A percentile compares a stretch with the other conserved stretches of the same genome.
Conservation (phyloP, 768 basidiomycete species). For the Mycena leptocephala region DNA sequence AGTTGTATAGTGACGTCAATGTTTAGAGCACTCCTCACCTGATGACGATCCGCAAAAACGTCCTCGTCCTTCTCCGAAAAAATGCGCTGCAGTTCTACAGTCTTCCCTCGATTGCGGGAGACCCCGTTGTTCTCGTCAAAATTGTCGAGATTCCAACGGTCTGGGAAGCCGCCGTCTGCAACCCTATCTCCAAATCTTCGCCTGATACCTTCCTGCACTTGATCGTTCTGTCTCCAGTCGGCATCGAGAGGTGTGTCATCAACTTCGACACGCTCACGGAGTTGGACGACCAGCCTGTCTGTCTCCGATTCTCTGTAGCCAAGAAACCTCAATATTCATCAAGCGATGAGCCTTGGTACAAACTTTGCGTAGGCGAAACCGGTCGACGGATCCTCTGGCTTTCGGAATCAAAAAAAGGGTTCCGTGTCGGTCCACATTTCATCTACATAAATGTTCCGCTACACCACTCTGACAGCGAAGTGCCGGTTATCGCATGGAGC, state of each 20-base stretch:
- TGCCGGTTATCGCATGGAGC: neutral
- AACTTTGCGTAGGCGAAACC: neutral
- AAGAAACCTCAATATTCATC: neutral
- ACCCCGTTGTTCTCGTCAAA: neutral
- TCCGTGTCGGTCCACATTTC: neutral
- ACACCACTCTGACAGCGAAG: neutral
- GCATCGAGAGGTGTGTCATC: slow-evolving; percentile 11
- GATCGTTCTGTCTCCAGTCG: neutral
- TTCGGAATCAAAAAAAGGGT: neutral
- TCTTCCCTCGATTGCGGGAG: neutral
- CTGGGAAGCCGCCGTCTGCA: slow-evolving; percentile 21
- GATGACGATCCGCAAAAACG: neutral
- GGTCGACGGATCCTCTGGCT: slow-evolving; percentile 9
- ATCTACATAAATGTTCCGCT: neutral
- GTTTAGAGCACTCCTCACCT: slow-evolving; percentile 20
- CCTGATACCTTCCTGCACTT: neutral
- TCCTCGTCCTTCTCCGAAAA: neutral
- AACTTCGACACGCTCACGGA: neutral
- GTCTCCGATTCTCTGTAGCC: neutral
- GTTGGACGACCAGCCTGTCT: neutral
- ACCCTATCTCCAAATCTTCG: neutral
- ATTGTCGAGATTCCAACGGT: neutral
- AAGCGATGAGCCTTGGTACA: slow-evolving; percentile 1
- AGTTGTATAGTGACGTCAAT: no score
- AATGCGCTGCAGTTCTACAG: slow-evolving; percentile 6